A percentile compares a stretch with the other conserved stretches of the same genome.
Conservation (phyloP, 805 yeast species). For the Candida ascalaphidarum region DNA sequence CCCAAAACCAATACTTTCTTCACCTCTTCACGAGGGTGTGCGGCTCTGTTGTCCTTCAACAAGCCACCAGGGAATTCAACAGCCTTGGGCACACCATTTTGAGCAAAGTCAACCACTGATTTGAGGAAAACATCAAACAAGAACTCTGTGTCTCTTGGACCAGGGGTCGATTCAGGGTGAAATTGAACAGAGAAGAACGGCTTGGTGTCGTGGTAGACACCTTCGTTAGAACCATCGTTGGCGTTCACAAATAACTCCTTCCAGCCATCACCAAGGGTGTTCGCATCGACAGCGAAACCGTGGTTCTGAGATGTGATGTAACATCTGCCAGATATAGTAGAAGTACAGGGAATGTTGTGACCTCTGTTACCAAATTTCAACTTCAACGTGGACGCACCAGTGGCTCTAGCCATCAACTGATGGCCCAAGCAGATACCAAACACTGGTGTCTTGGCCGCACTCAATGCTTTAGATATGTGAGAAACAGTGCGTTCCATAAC, state of each 20-base stretch:
- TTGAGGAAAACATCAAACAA: slow-evolving; percentile 88
- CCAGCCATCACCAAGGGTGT: slow-evolving; percentile 74
- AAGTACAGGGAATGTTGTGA: slow-evolving; percentile 95
- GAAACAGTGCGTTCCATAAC: slow-evolving; percentile 63
- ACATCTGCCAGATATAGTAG: slow-evolving; percentile 85
- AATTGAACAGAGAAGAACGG: slow-evolving; percentile 97
- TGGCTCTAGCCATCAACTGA: slow-evolving; percentile 89
- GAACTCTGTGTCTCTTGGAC: slow-evolving; percentile 98
- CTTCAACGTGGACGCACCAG: slow-evolving; percentile 89
- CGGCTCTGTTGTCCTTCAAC: slow-evolving; percentile 61
- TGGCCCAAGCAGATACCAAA: slow-evolving; percentile 99
- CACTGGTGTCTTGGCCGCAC: slow-evolving; percentile 70
- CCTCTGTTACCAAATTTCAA: slow-evolving; percentile 98
- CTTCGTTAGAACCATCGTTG: slow-evolving; percentile 97
- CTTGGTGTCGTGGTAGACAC: slow-evolving; percentile 81
- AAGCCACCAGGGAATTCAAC: slow-evolving; percentile 90
- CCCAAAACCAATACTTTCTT: slow-evolving; percentile 93
- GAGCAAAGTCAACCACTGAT: slow-evolving; percentile 60
- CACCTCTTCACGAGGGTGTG: slow-evolving; percentile 71
- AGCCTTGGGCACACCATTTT: slow-evolving; percentile 52
- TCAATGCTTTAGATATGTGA: slow-evolving; percentile 49
- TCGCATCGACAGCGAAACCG: slow-evolving; percentile 92
- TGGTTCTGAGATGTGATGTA: slow-evolving; percentile 98
- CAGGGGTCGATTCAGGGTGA: slow-evolving; percentile 99
- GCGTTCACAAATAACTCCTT: slow-evolving; percentile 91